These are phyloP conservation scores for Chaetothyriales sp. DNA, from an alignment of 2,329 filamentous ascomycete species.

Conservation along the genomic window DNA sequence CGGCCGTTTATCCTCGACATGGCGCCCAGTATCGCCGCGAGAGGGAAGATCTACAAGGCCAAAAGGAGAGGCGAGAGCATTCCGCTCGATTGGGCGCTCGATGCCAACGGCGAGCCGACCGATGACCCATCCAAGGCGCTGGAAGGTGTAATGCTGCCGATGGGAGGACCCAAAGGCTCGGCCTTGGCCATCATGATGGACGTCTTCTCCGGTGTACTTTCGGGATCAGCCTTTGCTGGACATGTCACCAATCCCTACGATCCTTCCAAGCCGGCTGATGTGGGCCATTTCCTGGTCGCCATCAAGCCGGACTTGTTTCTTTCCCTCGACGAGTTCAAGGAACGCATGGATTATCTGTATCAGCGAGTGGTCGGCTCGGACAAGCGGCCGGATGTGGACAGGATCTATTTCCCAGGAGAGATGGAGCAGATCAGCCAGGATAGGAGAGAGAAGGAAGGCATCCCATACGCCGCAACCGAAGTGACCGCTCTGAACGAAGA, in stretches of 20 bases:
- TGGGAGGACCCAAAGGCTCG: conserved; percentile 72
- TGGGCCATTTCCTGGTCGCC: conserved; percentile 58
- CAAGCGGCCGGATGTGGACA: conserved; percentile 38
- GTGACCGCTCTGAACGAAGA: conserved; percentile 36
- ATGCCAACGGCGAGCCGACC: conserved; percentile 52
- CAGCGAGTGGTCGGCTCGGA: conserved; percentile 38
- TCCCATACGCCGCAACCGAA: conserved; percentile 35
- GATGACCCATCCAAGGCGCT: conserved; percentile 57
- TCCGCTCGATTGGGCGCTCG: conserved; percentile 53
- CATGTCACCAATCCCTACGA: conserved; percentile 66
- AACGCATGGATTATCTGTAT: conserved; percentile 43
- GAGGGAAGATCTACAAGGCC: conserved; percentile 33
- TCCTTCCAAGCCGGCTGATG: conserved; percentile 49
- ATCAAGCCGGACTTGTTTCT: conserved; percentile 64
- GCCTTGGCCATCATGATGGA: conserved; percentile 75
- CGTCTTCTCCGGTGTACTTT: conserved; percentile 64
- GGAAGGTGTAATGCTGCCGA: conserved; percentile 67
- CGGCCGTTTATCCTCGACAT: conserved; percentile 43
- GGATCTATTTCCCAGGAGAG: conserved; percentile 44
- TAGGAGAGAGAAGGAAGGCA: conserved; percentile 26
- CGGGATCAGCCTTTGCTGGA: conserved; percentile 63
- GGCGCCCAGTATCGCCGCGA: conserved; percentile 31
- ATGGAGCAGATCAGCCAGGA: conserved; percentile 37
- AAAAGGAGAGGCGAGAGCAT: conserved; percentile 28
- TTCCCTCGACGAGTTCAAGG: conserved; percentile 52